These are phyloP conservation scores for Silene coronaria DNA, from an alignment of 179 eudicot species.

Conservation along the genomic window DNA sequence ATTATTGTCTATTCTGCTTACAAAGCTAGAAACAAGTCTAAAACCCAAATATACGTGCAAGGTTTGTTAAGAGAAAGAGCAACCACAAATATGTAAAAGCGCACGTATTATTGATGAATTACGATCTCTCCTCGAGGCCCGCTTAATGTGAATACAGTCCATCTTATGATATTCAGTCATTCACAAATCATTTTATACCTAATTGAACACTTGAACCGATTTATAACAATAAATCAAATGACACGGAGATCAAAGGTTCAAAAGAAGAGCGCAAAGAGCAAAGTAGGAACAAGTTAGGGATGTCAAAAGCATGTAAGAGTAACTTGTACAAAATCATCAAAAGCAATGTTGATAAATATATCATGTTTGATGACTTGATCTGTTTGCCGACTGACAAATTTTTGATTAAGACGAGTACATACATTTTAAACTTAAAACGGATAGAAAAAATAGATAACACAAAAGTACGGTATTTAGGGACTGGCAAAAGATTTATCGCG, in stretches of 20 bases:
- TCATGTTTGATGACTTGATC: too few relatives aligned
- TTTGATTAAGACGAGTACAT: too few relatives aligned
- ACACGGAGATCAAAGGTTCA: neutral
- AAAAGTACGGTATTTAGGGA: too few relatives aligned
- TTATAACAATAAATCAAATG: neutral
- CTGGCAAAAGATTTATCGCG: too few relatives aligned
- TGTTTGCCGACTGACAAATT: too few relatives aligned
- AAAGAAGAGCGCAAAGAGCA: neutral
- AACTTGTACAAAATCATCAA: neutral
- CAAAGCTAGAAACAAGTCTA: neutral
- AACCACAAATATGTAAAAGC: neutral
- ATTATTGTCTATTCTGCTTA: neutral
- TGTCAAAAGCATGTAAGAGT: neutral
- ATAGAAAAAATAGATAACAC: too few relatives aligned
- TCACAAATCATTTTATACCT: neutral
- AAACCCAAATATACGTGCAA: neutral
- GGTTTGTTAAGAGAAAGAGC: neutral
- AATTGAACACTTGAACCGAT: neutral
- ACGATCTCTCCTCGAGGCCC: neutral
- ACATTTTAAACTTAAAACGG: too few relatives aligned
- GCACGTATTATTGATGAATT: neutral
- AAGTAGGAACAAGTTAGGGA: neutral
- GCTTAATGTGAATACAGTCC: neutral
- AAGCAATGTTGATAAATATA: neutral
- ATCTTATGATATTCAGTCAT: neutral